phyloP scores from a whole-genome alignment of 805 yeast genomes.

The Kluyveromyces nonfermentans region DNA sequence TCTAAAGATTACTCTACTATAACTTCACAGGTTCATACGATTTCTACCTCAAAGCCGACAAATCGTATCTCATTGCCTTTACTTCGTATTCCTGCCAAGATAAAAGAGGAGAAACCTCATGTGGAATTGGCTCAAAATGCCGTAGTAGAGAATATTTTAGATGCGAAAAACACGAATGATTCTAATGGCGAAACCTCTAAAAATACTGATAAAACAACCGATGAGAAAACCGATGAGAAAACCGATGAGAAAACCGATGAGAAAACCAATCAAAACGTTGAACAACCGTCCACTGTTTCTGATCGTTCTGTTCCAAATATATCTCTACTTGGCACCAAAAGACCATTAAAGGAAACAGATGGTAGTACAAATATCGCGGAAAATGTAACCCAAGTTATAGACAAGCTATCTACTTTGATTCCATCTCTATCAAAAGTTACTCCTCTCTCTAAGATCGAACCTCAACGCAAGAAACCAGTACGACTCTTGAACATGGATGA shows the following conservation, averaged over 20 bases:
- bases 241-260: background rate
- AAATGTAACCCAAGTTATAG: background rate
- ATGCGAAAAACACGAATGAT: background rate
- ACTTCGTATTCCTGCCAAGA: background rate
- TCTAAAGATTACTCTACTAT: constrained; percentile 8
- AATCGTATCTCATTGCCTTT: background rate
- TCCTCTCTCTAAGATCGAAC: background rate
- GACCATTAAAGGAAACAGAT: background rate
- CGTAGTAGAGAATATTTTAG: background rate
- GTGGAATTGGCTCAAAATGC: background rate
- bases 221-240: too few species aligned
- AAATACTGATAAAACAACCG: too few species aligned
- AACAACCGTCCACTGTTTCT: background rate
- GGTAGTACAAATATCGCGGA: background rate
- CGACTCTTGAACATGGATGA: constrained; percentile 1
- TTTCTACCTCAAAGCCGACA: background rate
- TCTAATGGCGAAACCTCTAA: background rate
- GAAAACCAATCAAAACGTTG: background rate
- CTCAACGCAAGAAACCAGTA: background rate
- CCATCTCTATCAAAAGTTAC: constrained; percentile 1
- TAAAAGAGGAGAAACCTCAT: background rate
- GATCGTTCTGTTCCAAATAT: background rate
- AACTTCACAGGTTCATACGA: constrained; percentile 6
- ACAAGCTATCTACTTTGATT: constrained; percentile 2
- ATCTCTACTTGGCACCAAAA: background rate